Base-by-base conservation (phyloP, 306 rosid species). In the Inga leiocalycina region DNA sequence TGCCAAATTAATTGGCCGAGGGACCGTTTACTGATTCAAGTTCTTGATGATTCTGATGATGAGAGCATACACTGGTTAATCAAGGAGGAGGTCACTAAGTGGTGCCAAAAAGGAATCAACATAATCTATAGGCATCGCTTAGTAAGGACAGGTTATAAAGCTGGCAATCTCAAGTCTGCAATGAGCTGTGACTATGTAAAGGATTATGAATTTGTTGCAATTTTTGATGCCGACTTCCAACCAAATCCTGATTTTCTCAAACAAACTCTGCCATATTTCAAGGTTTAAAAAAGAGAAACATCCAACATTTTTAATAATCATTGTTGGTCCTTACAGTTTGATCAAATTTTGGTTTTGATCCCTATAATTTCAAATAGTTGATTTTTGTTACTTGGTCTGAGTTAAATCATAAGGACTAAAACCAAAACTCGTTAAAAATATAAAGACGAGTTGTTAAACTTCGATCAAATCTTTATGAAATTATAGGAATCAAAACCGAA, bases 151-250 rank as follows among this genome's bases (percentile, higher is more conserved):
- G 98, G 98, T 83, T 95, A 95, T 82, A 93, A 95, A 91, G 98
- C 98, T 17, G 98, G 98, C 86, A 95, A 95, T 88, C 98, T 93
- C 82, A 93, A 95, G 73, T 95, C 98, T 70, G 98, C 98, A 45
- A 95, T 95, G 98, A 81, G 88, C 82, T 95, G 97, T 82, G 98
- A 93, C 85, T 95, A 93, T 75, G 97, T 93, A 24, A 89, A 89
- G 87, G 93, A 78, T 83, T 93, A 88, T n/a, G 98, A 95, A 73
- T 95, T 95, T 77, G 98, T 95, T 32, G 95, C 98, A 69, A 95
- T 95, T 77, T 95, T 95, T 71, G 98, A 95, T 71, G 97, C 98
- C 8, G 98, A 95, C 76, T 95, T 95, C 87, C 98, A 95, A 85
- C 98, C 98, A 13, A 95, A 93, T 82, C 98, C 97, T 61, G 97